A percentile compares a stretch with the other conserved stretches of the same genome.
These are phyloP conservation scores for Dactylonectria macrodidyma DNA, from an alignment of 2,329 filamentous ascomycete species.

Conservation along the genomic window DNA sequence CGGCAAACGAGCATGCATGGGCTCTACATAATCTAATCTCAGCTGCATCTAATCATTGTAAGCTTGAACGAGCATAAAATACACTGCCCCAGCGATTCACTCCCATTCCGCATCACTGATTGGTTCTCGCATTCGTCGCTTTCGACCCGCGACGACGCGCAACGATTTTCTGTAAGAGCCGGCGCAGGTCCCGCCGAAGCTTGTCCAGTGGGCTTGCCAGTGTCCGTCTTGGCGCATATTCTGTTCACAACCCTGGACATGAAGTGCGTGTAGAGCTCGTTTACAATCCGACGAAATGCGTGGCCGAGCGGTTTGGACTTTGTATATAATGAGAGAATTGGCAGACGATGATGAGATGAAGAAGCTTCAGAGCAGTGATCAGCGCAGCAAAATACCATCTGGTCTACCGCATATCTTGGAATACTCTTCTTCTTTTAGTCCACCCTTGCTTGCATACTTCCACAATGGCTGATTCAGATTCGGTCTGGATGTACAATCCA, in stretches of 20 bases:
- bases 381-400: neutral
- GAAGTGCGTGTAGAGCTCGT: slow-evolving; percentile 13
- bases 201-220: slow-evolving; percentile 3
- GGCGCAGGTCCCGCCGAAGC: slow-evolving; percentile 14
- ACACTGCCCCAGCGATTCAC: neutral
- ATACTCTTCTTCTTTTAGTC: neutral
- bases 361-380: neutral
- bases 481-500: slow-evolving; percentile 62
- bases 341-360: neutral
- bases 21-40: neutral
- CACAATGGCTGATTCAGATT: slow-evolving; percentile 45
- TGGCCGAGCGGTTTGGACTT: neutral
- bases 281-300: slow-evolving; percentile 27
- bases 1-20: neutral
- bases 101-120: slow-evolving; percentile 10
- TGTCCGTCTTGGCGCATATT: neutral
- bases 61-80: slow-evolving; percentile 3
- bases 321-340: slow-evolving; percentile 18
- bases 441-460: neutral
- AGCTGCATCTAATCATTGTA: neutral
- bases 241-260: neutral
- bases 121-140: slow-evolving; percentile 45
- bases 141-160: slow-evolving; percentile 33
- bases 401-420: neutral
- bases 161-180: slow-evolving; percentile 20